Evolutionary conservation across 148 eudicot genomes (phyloP).

Genomic region (Selenicereus undatus): DNA sequence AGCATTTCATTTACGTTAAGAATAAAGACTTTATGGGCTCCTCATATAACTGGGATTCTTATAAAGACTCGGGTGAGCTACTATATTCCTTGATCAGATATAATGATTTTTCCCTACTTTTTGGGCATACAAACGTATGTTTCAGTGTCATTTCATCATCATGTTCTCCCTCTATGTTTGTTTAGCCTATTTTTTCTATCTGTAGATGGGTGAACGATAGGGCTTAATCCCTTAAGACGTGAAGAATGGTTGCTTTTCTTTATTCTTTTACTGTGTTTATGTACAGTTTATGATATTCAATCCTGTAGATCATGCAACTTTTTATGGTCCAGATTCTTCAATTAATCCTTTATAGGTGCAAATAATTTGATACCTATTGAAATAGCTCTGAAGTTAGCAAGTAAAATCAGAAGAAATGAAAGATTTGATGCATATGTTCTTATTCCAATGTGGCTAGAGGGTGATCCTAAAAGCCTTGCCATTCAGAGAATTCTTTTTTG

Average conservation of each 20-base stretch:
- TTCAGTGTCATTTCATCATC: no score
- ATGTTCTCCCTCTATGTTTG: background rate
- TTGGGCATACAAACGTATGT: no score
- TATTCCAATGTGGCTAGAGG: conserved; percentile 99
- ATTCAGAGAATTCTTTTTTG: conserved; percentile 87
- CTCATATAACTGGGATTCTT: conserved; percentile 67
- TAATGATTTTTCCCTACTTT: no score
- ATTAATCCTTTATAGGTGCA: conserved; percentile 46
- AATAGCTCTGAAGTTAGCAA: conserved; percentile 76
- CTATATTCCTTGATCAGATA: background rate
- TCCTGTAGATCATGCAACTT: background rate
- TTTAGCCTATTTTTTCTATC: background rate
- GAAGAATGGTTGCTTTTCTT: no score
- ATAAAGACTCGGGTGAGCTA: conserved; percentile 65
- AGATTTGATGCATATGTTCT: conserved; percentile 74
- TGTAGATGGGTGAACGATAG: background rate
- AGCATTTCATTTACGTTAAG: conserved; percentile 83
- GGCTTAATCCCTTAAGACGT: background rate
- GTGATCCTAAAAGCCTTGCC: conserved; percentile 63
- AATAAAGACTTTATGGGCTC: conserved; percentile 94
- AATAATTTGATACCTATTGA: conserved; percentile 85
- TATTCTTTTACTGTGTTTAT: no score
- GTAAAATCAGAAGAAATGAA: conserved; percentile 70
- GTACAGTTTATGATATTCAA: background rate
- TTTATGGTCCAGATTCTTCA: background rate